Evolutionary conservation across 176 grass and related monocot species (phyloP).

Genomic region (Musa itinerans): DNA sequence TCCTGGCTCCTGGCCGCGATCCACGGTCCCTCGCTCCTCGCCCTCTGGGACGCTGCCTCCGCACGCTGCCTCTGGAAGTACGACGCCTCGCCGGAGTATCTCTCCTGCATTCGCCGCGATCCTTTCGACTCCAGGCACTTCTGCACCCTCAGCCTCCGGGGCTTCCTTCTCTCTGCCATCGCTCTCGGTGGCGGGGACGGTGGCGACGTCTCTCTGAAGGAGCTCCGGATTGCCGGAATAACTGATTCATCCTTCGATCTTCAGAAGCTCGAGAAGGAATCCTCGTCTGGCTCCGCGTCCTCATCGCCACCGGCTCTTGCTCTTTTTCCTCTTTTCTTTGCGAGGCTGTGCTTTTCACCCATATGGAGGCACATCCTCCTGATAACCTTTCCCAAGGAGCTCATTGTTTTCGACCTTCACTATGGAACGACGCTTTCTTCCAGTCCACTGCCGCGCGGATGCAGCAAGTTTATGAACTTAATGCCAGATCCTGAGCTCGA

Average conservation of each 20-base stretch:
- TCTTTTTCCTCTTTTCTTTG: constrained; percentile 40
- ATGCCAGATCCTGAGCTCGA: constrained; percentile 69
- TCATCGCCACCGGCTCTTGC: constrained; percentile 55
- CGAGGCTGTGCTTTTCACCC: constrained; percentile 68
- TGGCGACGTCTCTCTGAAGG: constrained; percentile 60
- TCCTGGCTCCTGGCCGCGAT: constrained; percentile 77
- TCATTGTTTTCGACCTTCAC: constrained; percentile 73
- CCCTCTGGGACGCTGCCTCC: constrained; percentile 57
- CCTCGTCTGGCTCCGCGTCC: constrained; percentile 19
- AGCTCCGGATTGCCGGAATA: constrained; percentile 40
- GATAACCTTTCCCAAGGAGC: constrained; percentile 56
- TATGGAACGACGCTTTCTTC: constrained; percentile 61
- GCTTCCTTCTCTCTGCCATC: constrained; percentile 73
- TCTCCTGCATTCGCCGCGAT: constrained; percentile 80
- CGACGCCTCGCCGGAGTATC: constrained; percentile 78
- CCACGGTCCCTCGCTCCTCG: constrained; percentile 75
- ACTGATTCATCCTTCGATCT: constrained; percentile 49
- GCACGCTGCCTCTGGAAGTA: constrained; percentile 85
- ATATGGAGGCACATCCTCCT: constrained; percentile 65
- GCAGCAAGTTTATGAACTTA: constrained; percentile 71
- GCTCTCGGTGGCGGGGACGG: constrained; percentile 18
- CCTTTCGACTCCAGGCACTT: constrained; percentile 81
- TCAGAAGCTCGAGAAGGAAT: constrained; percentile 78
- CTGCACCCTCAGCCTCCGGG: constrained; percentile 63
- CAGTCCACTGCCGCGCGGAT: constrained; percentile 50